These are phyloP conservation scores for Telfairia occidentalis DNA, from an alignment of 331 rosid species.

Conservation along the genomic window DNA sequence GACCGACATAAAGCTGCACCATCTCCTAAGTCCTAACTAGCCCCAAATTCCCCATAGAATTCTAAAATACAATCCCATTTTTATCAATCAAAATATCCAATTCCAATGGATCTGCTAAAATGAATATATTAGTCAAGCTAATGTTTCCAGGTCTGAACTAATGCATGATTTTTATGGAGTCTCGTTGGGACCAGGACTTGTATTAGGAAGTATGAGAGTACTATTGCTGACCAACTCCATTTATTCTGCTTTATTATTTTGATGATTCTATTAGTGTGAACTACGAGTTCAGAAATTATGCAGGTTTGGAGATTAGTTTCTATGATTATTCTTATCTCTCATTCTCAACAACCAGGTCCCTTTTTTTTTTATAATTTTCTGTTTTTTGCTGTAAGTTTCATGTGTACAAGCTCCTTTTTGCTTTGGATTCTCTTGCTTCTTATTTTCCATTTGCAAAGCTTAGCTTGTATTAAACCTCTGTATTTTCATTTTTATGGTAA, in stretches of 20 bases:
- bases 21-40: background rate
- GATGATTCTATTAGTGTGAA: background rate
- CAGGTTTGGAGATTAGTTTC: no score
- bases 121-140: background rate
- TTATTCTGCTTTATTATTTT: no score
- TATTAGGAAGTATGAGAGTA: no score
- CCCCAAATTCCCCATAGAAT: background rate
- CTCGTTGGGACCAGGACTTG: no score
- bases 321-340: no score
- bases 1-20: background rate
- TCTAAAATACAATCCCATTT: background rate
- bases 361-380: no score
- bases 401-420: no score
- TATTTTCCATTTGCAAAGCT: background rate
- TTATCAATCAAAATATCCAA: background rate
- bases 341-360: no score
- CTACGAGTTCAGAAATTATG: no score
- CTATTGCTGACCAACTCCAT: no score
- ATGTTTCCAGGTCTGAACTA: background rate
- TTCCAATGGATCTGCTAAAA: background rate
- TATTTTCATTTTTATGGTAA: background rate
- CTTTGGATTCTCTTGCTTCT: background rate
- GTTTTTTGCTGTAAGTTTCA: no score
- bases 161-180: no score
- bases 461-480: background rate